Conservation (phyloP, 2,329 filamentous ascomycete species). For the Pyrenophora tritici-repentis region DNA sequence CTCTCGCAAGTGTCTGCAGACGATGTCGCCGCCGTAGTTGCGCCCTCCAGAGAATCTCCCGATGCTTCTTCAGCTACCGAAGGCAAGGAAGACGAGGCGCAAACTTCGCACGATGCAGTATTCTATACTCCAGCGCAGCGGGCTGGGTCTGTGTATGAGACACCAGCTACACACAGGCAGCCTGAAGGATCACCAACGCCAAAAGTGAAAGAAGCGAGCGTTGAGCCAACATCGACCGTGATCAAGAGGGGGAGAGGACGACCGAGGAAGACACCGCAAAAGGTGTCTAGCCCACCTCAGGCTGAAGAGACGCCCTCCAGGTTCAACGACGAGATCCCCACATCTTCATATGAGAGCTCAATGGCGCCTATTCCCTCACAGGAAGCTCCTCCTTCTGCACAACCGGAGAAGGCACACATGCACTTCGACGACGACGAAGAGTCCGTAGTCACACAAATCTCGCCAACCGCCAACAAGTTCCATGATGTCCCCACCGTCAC, state of each 20-base stretch:
- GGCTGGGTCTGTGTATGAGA: slow-evolving; percentile 29
- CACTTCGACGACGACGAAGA: slow-evolving; percentile 45
- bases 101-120: slow-evolving; percentile 21
- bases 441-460: slow-evolving; percentile 15
- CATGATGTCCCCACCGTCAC: slow-evolving; percentile 20
- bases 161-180: slow-evolving; percentile 29
- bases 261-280: slow-evolving; percentile 18
- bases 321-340: slow-evolving; percentile 31
- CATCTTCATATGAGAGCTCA: slow-evolving; percentile 37
- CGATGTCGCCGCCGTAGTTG: slow-evolving; percentile 23
- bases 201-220: slow-evolving; percentile 14
- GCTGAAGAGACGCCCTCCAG: slow-evolving; percentile 7
- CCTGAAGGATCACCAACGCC: slow-evolving; percentile 34
- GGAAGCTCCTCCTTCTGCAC: slow-evolving; percentile 15
- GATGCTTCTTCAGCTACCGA: slow-evolving; percentile 14
- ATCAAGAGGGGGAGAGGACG: slow-evolving; percentile 23
- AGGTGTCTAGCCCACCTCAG: background rate
- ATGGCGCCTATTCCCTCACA: slow-evolving; percentile 24
- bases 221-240: slow-evolving; percentile 22
- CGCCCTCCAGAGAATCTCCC: slow-evolving; percentile 22
- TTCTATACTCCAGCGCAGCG: slow-evolving; percentile 31
- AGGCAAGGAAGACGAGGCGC: slow-evolving; percentile 14
- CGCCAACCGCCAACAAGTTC: slow-evolving; percentile 12
- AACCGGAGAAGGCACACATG: slow-evolving; percentile 30
- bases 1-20: slow-evolving; percentile 17